phyloP scores from a whole-genome alignment of 345 rosid genomes.

The Melaleuca quinquenervia region DNA sequence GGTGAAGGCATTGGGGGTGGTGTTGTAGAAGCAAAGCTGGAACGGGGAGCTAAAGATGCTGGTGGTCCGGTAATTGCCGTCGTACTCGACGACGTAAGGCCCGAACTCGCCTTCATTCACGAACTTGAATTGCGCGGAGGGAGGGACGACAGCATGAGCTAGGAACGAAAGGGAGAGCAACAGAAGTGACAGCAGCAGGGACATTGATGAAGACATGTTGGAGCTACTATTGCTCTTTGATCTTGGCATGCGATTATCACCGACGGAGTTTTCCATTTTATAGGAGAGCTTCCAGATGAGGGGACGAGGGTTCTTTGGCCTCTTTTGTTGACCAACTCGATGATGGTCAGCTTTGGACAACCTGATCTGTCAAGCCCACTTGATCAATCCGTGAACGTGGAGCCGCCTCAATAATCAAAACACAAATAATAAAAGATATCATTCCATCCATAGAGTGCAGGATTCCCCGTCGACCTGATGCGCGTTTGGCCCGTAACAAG shows the following conservation, averaged over 20 bases:
- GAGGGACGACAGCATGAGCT: constrained; percentile 24
- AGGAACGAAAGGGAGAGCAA: not conserved
- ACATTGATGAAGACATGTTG: not conserved
- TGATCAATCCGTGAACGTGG: no score
- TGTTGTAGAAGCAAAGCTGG: constrained; percentile 48
- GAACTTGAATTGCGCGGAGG: constrained; percentile 13
- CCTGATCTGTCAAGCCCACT: no score
- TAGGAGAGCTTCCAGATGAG: not conserved
- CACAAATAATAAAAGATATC: no score
- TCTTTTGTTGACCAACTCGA: no score
- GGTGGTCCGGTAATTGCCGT: constrained; percentile 16
- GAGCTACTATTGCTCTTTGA: not conserved
- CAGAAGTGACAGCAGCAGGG: not conserved
- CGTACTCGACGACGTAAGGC: constrained; percentile 16
- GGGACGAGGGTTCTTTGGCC: not conserved
- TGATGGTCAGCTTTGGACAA: no score
- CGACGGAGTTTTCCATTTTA: not conserved
- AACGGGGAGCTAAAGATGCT: constrained; percentile 19
- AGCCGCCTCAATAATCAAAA: no score
- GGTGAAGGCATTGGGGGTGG: constrained; percentile 49
- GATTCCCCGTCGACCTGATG: no score
- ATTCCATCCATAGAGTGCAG: no score
- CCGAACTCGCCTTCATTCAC: constrained; percentile 36
- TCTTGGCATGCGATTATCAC: not conserved
- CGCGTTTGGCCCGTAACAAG: no score